Evolutionary conservation across 1,284 basidiomycete genomes (phyloP).

Genomic region (Inonotus hispidus): DNA sequence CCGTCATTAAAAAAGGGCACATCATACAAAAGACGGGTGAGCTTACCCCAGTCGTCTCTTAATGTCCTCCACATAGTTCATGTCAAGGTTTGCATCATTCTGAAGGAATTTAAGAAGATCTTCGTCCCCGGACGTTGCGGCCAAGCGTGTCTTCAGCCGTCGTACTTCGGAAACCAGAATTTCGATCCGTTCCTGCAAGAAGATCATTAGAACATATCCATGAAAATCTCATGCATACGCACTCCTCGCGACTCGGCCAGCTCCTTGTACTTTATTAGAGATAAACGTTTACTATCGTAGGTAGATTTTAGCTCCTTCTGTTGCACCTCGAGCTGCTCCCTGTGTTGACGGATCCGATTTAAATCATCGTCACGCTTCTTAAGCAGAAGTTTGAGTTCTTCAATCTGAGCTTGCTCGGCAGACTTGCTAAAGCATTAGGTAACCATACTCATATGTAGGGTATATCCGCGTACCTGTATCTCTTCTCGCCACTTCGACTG

Average conservation of each 20-base stretch:
- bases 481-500: slow-evolving; percentile 45
- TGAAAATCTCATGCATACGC: slow-evolving; percentile 29
- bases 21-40: slow-evolving; percentile 26
- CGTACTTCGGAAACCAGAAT: slow-evolving; percentile 72
- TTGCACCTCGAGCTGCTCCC: slow-evolving; percentile 75
- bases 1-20: slow-evolving; percentile 34
- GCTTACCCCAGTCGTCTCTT: slow-evolving; percentile 57
- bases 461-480: slow-evolving; percentile 34
- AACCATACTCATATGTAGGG: too few relatives aligned
- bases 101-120: slow-evolving; percentile 71
- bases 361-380: slow-evolving; percentile 71
- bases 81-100: slow-evolving; percentile 50
- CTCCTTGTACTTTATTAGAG: slow-evolving; percentile 65
- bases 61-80: slow-evolving; percentile 59
- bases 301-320: slow-evolving; percentile 66
- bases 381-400: slow-evolving; percentile 53
- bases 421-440: slow-evolving; percentile 32
- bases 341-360: slow-evolving; percentile 70
- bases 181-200: slow-evolving; percentile 63
- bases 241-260: slow-evolving; percentile 67
- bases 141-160: slow-evolving; percentile 72
- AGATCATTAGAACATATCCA: slow-evolving; percentile 19
- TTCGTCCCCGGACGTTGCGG: slow-evolving; percentile 66
- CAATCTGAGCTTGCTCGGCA: slow-evolving; percentile 39
- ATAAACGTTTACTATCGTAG: slow-evolving; percentile 59